Evolutionary conservation across 371 early-diverging fungal species (phyloP).

Genomic region (Mucor ambiguus): DNA sequence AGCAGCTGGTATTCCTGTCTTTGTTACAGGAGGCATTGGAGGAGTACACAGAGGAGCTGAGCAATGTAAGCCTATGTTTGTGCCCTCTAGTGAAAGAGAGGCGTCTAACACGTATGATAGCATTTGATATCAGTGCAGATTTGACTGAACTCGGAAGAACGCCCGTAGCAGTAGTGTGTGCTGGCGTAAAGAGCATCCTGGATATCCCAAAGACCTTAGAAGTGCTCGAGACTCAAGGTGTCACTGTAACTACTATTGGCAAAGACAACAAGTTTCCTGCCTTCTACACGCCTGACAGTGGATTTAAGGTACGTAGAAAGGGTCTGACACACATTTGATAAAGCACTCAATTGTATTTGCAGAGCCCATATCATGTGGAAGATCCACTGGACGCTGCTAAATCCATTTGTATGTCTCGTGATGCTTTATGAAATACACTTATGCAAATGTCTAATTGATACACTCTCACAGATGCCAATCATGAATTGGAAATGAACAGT

Average conservation of each 20-base stretch:
- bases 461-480: constrained; percentile 58
- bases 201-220: constrained; percentile 92
- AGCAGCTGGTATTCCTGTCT: constrained; percentile 82
- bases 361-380: constrained; percentile 67
- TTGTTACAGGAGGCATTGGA: constrained; percentile 97
- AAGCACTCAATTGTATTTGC: background rate
- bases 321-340: background rate
- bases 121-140: constrained; percentile 92
- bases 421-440: background rate
- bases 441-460: background rate
- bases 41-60: constrained; percentile 93
- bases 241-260: constrained; percentile 83
- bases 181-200: constrained; percentile 92
- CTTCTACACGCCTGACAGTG: constrained; percentile 84
- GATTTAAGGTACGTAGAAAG: constrained; percentile 51
- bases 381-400: constrained; percentile 68
- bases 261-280: constrained; percentile 78
- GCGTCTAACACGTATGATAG: constrained; percentile 21
- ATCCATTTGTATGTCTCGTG: constrained; percentile 53
- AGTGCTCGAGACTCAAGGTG: constrained; percentile 93
- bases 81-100: background rate
- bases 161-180: constrained; percentile 91
- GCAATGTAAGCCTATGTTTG: constrained; percentile 46
- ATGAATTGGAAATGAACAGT: constrained; percentile 63
- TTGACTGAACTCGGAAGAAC: constrained; percentile 90